These are phyloP conservation scores for Fusarium pininemorale DNA, from an alignment of 2,329 filamentous ascomycete species.

Conservation along the genomic window DNA sequence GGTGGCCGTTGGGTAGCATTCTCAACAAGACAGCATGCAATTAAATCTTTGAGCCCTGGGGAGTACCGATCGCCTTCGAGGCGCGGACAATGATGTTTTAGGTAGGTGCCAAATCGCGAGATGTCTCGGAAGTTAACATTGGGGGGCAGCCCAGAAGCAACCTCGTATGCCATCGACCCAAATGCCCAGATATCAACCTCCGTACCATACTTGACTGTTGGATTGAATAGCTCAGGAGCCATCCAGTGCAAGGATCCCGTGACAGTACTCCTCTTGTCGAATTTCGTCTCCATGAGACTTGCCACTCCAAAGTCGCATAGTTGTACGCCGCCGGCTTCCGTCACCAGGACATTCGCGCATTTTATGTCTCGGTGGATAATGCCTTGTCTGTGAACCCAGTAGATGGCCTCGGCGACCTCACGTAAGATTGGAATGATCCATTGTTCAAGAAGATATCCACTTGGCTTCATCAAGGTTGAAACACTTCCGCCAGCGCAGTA, in stretches of 20 bases:
- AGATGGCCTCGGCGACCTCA: conserved; percentile 71
- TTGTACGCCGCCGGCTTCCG: conserved; percentile 79
- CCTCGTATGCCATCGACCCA: conserved; percentile 82
- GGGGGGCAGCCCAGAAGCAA: conserved; percentile 80
- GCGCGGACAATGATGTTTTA: conserved; percentile 70
- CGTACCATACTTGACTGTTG: conserved; percentile 71
- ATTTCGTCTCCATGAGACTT: conserved; percentile 77
- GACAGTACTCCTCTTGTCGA: conserved; percentile 80
- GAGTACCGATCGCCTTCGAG: conserved; percentile 79
- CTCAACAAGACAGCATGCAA: conserved; percentile 78
- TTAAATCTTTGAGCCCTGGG: conserved; percentile 71
- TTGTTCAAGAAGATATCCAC: conserved; percentile 72
- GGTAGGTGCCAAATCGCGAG: conserved; percentile 59
- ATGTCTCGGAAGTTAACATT: conserved; percentile 55
- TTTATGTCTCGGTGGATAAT: conserved; percentile 79
- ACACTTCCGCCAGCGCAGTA: conserved; percentile 88
- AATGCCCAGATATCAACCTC: conserved; percentile 88
- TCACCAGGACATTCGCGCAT: conserved; percentile 82
- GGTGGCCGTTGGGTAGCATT: conserved; percentile 74
- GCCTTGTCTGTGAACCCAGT: conserved; percentile 73
- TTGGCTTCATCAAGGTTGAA: conserved; percentile 74
- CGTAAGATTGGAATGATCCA: conserved; percentile 74
- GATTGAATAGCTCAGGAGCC: conserved; percentile 80
- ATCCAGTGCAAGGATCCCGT: conserved; percentile 89
- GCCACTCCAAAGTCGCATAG: conserved; percentile 88